These are phyloP conservation scores for Taiozyma sp. DNA, from an alignment of 1,139 yeast species.

Conservation along the genomic window DNA sequence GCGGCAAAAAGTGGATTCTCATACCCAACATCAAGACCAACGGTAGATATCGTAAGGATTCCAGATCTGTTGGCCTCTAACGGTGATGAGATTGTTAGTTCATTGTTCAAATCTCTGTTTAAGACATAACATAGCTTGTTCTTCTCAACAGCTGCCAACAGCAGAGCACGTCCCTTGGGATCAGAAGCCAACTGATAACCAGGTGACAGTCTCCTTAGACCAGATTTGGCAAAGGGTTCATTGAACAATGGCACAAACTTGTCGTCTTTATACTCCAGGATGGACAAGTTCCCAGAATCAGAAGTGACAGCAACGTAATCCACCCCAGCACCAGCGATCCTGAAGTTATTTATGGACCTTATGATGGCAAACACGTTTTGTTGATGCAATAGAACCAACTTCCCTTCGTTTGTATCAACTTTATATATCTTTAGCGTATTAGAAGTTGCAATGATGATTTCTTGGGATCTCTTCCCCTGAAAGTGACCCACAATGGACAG, in stretches of 20 bases:
- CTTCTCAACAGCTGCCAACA: constrained; percentile 69
- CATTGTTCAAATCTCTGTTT: constrained; percentile 37
- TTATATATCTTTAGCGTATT: constrained; percentile 40
- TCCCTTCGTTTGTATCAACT: constrained; percentile 51
- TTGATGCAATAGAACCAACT: constrained; percentile 35
- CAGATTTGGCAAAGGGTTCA: constrained; percentile 72
- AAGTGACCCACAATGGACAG: constrained; percentile 65
- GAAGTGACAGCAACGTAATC: constrained; percentile 68
- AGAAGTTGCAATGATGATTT: constrained; percentile 54
- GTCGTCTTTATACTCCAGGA: constrained; percentile 42
- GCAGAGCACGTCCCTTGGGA: constrained; percentile 63
- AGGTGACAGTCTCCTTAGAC: constrained; percentile 69
- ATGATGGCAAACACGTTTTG: constrained; percentile 58
- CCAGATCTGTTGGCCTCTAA: constrained; percentile 56
- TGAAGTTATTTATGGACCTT: constrained; percentile 45
- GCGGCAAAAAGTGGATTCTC: constrained; percentile 84
- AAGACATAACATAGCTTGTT: constrained; percentile 62
- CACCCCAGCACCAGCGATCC: constrained; percentile 44
- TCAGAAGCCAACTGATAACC: constrained; percentile 75
- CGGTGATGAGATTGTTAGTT: constrained; percentile 61
- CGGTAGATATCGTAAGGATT: constrained; percentile 46
- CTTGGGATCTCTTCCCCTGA: constrained; percentile 55
- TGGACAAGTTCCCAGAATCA: constrained; percentile 71
- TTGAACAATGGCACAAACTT: constrained; percentile 46
- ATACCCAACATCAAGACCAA: constrained; percentile 67